Evolutionary conservation across 176 grass and related monocot species (phyloP).

Genomic region (Elymus sibiricus): DNA sequence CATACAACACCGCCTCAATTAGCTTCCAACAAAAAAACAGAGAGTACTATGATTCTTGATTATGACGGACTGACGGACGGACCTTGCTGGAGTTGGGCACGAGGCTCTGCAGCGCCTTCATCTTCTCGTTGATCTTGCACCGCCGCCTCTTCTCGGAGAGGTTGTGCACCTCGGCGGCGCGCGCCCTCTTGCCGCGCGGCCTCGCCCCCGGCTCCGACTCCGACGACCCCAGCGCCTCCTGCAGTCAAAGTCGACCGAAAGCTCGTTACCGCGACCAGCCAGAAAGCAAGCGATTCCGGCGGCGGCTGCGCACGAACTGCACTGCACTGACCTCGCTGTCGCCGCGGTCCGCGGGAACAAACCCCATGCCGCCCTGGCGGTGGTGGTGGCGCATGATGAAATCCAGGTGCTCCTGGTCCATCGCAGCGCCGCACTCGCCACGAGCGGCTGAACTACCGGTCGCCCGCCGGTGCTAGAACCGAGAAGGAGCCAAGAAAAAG

Average conservation of each 20-base stretch:
- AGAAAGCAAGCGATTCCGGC: not conserved
- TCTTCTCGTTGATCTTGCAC: conserved; percentile 97
- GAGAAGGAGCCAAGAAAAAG: not conserved
- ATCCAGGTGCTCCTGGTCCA: conserved; percentile 34
- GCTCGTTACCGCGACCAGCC: not conserved
- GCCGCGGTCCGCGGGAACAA: not conserved
- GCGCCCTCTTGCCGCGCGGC: conserved; percentile 69
- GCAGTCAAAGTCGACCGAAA: not conserved
- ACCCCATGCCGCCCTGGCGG: conserved; percentile 14
- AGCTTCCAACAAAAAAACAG: not conserved
- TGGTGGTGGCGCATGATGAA: conserved; percentile 31
- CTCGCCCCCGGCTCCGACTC: conserved; percentile 49
- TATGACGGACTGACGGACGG: not conserved
- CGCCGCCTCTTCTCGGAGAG: conserved; percentile 95
- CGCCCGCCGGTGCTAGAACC: not conserved
- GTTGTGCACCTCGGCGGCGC: conserved; percentile 94
- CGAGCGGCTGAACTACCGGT: not conserved
- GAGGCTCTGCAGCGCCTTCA: conserved; percentile 90
- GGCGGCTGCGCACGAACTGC: not conserved
- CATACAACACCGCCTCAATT: not conserved
- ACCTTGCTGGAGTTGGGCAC: conserved; percentile 95
- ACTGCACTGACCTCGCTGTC: conserved; percentile 41
- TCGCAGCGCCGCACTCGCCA: not conserved
- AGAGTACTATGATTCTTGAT: not conserved
- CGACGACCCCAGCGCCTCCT: conserved; percentile 66